phyloP scores from a whole-genome alignment of 768 basidiomycete species.

The Flagelloscypha sp. region DNA sequence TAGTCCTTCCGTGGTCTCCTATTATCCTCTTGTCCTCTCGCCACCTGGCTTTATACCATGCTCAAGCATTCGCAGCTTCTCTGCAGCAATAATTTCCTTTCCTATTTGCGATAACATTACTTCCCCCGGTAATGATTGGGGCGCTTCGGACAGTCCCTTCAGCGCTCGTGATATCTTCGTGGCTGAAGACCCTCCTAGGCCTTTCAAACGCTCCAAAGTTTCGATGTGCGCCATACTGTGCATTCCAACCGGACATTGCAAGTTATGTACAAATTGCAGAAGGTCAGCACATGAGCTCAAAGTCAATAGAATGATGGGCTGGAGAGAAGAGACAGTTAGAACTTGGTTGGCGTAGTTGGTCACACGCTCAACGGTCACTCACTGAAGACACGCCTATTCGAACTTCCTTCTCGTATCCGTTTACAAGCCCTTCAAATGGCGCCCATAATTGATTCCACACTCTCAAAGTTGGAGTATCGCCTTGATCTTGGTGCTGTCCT shows the following conservation, averaged over 20 bases:
- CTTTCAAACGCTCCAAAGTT: constrained; percentile 41
- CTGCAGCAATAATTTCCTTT: constrained; percentile 59
- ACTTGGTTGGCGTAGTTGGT: background rate
- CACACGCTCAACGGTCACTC: constrained; percentile 15
- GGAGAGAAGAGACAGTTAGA: constrained; percentile 6
- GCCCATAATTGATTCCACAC: constrained; percentile 80
- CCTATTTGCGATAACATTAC: constrained; percentile 48
- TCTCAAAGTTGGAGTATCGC: constrained; percentile 25
- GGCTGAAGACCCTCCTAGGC: constrained; percentile 20
- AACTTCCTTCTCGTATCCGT: constrained; percentile 40
- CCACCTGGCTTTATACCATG: constrained; percentile 5
- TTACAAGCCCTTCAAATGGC: constrained; percentile 49
- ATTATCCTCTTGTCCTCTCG: constrained; percentile 3
- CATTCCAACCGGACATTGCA: constrained; percentile 44
- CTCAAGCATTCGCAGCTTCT: constrained; percentile 55
- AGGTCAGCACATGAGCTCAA: constrained; percentile 60
- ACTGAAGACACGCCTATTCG: constrained; percentile 34
- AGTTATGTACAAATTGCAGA: constrained; percentile 51
- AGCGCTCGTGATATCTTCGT: constrained; percentile 50
- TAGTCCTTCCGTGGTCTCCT: constrained; percentile 2
- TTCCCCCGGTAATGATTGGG: constrained; percentile 34
- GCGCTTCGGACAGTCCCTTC: constrained; percentile 42
- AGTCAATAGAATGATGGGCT: constrained; percentile 49
- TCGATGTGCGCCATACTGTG: constrained; percentile 44
- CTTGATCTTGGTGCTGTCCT: constrained; percentile 17